Percentiles rank a stretch among this genome's conserved stretches.
phyloP scores from a whole-genome alignment of 306 rosid genomes.

The Citrullus mucosospermus region DNA sequence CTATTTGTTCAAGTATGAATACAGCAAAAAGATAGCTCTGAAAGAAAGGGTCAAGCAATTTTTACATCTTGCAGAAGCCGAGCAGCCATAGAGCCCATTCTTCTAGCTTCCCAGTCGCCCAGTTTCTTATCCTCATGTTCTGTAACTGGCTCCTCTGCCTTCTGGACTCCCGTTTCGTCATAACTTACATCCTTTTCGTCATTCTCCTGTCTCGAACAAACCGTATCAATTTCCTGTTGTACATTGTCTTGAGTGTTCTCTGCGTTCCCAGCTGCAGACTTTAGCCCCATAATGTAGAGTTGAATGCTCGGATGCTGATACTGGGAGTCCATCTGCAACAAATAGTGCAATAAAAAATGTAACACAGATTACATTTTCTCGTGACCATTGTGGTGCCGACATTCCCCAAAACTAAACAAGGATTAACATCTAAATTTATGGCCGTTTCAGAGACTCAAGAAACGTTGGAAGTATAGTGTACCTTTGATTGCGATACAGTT shows the following conservation, averaged over 20 bases:
- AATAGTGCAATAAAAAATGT: neutral
- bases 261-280: constrained; percentile 18
- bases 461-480: constrained; percentile 8
- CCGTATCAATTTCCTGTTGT: constrained; percentile 23
- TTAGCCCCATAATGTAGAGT: constrained; percentile 52
- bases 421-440: neutral
- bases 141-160: constrained; percentile 16
- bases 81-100: constrained; percentile 82
- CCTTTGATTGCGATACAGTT: constrained; percentile 71
- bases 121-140: constrained; percentile 25
- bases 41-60: constrained; percentile 22
- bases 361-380: no score
- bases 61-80: constrained; percentile 65
- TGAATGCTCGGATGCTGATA: constrained; percentile 90
- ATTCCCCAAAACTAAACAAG: neutral
- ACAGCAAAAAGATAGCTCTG: neutral
- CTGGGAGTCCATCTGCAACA: constrained; percentile 76
- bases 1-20: neutral
- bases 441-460: neutral
- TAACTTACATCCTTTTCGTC: constrained; percentile 16
- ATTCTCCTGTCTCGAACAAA: constrained; percentile 16
- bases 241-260: constrained; percentile 12
- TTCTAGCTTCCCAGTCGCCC: constrained; percentile 77
- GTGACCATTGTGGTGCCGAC: neutral
- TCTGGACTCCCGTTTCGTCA: constrained; percentile 12